phyloP scores from a whole-genome alignment of 2,329 filamentous ascomycete genomes.

The Hyphodiscus sp. region DNA sequence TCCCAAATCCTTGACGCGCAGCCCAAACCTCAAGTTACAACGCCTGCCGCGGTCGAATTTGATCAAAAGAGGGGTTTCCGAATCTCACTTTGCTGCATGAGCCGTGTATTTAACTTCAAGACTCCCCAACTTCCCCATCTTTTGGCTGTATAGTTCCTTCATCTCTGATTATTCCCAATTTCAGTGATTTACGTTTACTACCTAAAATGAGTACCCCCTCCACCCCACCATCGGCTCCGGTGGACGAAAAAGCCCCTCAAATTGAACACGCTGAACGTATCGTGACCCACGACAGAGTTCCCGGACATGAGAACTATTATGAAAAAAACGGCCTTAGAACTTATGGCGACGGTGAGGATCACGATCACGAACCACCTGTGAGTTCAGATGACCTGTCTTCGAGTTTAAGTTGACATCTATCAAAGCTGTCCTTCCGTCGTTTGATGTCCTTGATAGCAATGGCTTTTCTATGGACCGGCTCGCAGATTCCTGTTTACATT shows the following conservation, averaged over 20 bases:
- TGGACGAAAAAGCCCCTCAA: neutral
- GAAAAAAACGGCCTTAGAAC: conserved; percentile 34
- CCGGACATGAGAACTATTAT: conserved; percentile 10
- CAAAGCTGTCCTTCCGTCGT: conserved; percentile 43
- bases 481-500: conserved; percentile 52
- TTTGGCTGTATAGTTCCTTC: neutral
- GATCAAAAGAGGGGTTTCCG: neutral
- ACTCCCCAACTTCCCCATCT: neutral
- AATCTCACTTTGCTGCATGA: neutral
- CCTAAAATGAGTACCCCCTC: neutral
- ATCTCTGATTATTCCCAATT: neutral
- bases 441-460: conserved; percentile 51
- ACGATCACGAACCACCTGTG: conserved; percentile 41
- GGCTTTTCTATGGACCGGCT: conserved; percentile 57
- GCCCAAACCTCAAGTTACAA: neutral
- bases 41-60: neutral
- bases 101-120: neutral
- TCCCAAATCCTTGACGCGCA: neutral
- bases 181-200: neutral
- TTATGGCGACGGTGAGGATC: conserved; percentile 40
- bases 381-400: conserved; percentile 9
- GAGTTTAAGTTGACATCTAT: conserved; percentile 27
- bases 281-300: neutral
- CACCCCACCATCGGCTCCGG: neutral
- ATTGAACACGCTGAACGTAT: neutral